phyloP scores from a whole-genome alignment of 192 early-diverging fungal genomes.

The Coemansia sp. region DNA sequence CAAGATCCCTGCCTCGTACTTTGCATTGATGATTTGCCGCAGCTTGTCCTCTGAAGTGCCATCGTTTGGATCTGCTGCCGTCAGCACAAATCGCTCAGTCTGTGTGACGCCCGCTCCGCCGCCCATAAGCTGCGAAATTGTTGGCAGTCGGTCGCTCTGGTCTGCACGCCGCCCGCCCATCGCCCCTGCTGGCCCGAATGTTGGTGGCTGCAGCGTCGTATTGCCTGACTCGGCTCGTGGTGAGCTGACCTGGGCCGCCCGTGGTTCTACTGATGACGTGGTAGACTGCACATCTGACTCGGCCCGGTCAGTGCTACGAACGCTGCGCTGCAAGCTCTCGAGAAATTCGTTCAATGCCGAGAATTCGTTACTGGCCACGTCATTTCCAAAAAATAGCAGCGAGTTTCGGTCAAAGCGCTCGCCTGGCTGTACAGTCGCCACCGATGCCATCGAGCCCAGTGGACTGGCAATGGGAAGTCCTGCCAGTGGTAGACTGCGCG shows the following conservation, averaged over 20 bases:
- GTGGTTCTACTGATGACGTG: conserved; percentile 32
- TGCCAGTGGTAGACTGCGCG: conserved; percentile 11
- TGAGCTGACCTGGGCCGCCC: conserved; percentile 24
- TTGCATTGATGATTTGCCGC: conserved; percentile 89
- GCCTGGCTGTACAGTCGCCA: background rate
- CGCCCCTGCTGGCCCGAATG: background rate
- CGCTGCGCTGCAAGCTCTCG: conserved; percentile 43
- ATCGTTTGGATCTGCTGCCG: conserved; percentile 88
- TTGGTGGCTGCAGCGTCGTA: background rate
- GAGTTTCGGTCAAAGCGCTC: conserved; percentile 24
- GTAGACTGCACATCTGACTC: conserved; percentile 23
- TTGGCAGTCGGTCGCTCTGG: conserved; percentile 29
- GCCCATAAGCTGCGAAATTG: conserved; percentile 42
- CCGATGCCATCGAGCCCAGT: conserved; percentile 4
- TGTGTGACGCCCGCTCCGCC: conserved; percentile 63
- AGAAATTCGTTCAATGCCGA: conserved; percentile 48
- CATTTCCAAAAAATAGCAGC: conserved; percentile 39
- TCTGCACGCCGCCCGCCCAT: background rate
- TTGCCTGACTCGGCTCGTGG: conserved; percentile 20
- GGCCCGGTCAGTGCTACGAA: conserved; percentile 19
- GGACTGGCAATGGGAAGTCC: conserved; percentile 12
- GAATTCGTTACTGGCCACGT: conserved; percentile 48
- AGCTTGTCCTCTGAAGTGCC: conserved; percentile 84
- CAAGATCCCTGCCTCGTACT: conserved; percentile 91
- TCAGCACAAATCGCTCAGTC: conserved; percentile 72